These are phyloP conservation scores for Aquilaria sinensis DNA, from an alignment of 345 rosid species.

Conservation along the genomic window DNA sequence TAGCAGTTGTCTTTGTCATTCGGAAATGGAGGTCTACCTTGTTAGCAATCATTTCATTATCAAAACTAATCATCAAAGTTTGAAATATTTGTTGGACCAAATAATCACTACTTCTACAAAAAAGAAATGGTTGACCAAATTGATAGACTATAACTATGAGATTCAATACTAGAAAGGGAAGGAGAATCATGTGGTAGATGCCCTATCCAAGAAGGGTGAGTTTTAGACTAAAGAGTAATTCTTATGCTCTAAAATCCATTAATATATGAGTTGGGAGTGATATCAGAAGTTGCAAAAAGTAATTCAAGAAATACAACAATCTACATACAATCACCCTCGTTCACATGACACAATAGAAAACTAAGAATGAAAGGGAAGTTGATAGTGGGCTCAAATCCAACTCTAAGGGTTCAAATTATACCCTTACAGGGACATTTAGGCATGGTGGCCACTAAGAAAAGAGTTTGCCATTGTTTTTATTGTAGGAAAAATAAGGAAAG, in stretches of 20 bases:
- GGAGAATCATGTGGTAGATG: not conserved
- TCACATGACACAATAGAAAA: not conserved
- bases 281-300: too few relatives aligned
- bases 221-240: not conserved
- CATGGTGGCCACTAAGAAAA: not conserved
- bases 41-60: not conserved
- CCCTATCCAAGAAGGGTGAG: not conserved
- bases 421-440: not conserved
- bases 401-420: not conserved
- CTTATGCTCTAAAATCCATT: not conserved
- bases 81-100: not conserved
- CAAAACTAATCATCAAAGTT: not conserved
- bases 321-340: not conserved
- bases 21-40: not conserved
- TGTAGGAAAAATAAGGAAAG: not conserved
- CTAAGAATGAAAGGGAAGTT: not conserved
- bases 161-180: not conserved
- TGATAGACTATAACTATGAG: not conserved
- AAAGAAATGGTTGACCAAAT: not conserved
- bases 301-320: too few relatives aligned
- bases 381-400: not conserved
- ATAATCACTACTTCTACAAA: not conserved
- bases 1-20: too few relatives aligned
- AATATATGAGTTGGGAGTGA: too few relatives aligned
- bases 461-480: not conserved